Evolutionary conservation across 352 stramenopile genomes (phyloP).

Genomic region (Phytopythium delawarense): DNA sequence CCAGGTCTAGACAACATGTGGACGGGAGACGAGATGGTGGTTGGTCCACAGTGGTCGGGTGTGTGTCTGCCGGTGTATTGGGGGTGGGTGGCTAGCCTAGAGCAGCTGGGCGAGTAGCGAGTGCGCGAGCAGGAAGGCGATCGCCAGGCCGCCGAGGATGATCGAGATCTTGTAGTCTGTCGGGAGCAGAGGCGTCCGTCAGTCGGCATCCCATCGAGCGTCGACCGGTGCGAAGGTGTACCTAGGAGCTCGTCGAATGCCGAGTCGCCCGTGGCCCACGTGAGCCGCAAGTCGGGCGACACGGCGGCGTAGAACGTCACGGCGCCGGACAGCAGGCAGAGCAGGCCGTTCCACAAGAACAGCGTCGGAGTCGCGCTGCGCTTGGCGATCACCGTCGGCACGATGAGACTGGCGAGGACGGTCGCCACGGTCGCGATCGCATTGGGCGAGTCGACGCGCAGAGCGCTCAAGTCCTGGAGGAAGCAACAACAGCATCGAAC

Average conservation of each 20-base stretch:
- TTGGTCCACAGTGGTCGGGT: not conserved
- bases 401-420: constrained; percentile 23
- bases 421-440: constrained; percentile 38
- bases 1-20: not conserved
- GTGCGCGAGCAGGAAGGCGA: constrained; percentile 67
- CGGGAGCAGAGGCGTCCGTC: not conserved
- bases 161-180: constrained; percentile 87
- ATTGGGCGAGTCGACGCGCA: constrained; percentile 58
- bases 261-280: constrained; percentile 58
- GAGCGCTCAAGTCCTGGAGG: constrained; percentile 39
- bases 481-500: constrained; percentile 3
- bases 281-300: constrained; percentile 46
- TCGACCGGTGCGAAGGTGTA: constrained; percentile 17
- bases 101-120: constrained; percentile 50
- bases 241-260: constrained; percentile 64
- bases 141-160: constrained; percentile 43
- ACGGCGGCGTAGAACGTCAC: constrained; percentile 64
- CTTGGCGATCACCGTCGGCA: constrained; percentile 34
- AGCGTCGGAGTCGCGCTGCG: constrained; percentile 35
- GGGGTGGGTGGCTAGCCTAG: constrained; percentile 12
- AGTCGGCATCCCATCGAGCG: not conserved
- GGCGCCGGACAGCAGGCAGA: constrained; percentile 46
- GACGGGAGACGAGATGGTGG: too few species aligned
- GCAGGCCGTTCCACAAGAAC: constrained; percentile 74
- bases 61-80: not conserved